Base-by-base conservation (phyloP, 345 rosid species). In the Luvunga scandens region DNA sequence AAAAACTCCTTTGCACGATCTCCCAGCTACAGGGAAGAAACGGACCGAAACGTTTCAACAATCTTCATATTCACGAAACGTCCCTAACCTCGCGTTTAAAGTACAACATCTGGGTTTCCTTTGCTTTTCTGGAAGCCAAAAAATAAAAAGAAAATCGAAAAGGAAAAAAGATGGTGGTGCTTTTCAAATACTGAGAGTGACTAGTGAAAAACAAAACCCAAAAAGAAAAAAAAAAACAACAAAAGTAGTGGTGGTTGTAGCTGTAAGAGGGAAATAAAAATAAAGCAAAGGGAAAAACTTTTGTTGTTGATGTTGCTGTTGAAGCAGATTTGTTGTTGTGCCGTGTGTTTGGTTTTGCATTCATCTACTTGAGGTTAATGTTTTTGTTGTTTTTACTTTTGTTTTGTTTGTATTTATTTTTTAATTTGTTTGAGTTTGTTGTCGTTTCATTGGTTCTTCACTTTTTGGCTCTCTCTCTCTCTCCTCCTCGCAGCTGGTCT, bases 21-120 rank as follows among this genome's bases (percentile, higher is more conserved):
- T 72, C 80, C 70, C 66, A 36, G 61, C 57, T 38, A 62, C 56
- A 21, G 64, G 56, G 81, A 69, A 53, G 53, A 72, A 59, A 79
- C 73, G 38, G 71, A 55, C 75, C 77, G 55, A 66, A 61, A 38
- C 82, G 74, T 22, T 60, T 73, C 75, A 64, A 72, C 75, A 77
- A 79, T 75, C 83, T 72, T 27, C 86, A 81, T 72, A 31, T 4
- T 18, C 57, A 53, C 57, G 57, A 53, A 53, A 53, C 0, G 21
- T 16, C 22, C 57, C 57, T 5, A 53, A 19, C 21, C 57, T 53
- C 57, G 3, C 9, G 45, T 0, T 0, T 39, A 53, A 18, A 18
- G 57, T 19, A 53, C 57, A 18, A 6, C 57, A 18, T 53, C 57
- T 18, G 22, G 57, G 22, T 53, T 18, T 19, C 22, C 57, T 53